Percentiles rank a stretch among this genome's conserved stretches.
Evolutionary conservation across 164 flowering plant genomes (phyloP).

Genomic region (Cinnamomum micranthum): DNA sequence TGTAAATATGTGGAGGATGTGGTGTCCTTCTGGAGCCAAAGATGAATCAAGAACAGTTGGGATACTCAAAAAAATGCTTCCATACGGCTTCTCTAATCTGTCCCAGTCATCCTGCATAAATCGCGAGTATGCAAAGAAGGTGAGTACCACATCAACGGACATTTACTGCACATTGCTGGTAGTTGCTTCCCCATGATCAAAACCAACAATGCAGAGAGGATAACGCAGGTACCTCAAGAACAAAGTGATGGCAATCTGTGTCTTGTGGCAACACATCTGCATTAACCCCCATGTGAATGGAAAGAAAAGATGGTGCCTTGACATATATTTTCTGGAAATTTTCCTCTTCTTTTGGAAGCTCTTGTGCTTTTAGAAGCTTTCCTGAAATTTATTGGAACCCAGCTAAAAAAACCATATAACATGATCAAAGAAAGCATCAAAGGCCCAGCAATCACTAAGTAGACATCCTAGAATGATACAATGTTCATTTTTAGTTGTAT

Average conservation of each 20-base stretch:
- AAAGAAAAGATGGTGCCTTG: constrained; percentile 96
- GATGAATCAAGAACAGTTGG: constrained; percentile 92
- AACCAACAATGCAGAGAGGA: neutral
- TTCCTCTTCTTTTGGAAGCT: constrained; percentile 84
- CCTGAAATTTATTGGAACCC: constrained; percentile 33
- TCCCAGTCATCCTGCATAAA: constrained; percentile 63
- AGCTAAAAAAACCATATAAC: neutral
- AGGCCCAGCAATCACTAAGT: neutral
- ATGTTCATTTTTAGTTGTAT: no score
- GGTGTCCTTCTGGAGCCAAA: constrained; percentile 82
- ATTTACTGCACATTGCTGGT: neutral
- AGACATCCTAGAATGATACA: neutral
- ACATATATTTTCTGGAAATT: constrained; percentile 79
- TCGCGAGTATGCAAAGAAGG: neutral
- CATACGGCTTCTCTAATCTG: constrained; percentile 79
- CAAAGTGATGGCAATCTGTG: constrained; percentile 96
- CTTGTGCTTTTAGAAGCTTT: constrained; percentile 63
- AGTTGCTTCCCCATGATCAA: neutral
- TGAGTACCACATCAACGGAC: neutral
- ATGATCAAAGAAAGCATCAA: neutral
- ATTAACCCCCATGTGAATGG: constrained; percentile 94
- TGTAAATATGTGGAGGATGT: constrained; percentile 92
- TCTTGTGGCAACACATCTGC: constrained; percentile 84
- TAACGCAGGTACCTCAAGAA: constrained; percentile 73
- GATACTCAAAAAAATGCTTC: constrained; percentile 95